These are phyloP conservation scores for Neopestalotiopsis rosae DNA, from an alignment of 2,329 filamentous ascomycete genomes.

Conservation along the genomic window DNA sequence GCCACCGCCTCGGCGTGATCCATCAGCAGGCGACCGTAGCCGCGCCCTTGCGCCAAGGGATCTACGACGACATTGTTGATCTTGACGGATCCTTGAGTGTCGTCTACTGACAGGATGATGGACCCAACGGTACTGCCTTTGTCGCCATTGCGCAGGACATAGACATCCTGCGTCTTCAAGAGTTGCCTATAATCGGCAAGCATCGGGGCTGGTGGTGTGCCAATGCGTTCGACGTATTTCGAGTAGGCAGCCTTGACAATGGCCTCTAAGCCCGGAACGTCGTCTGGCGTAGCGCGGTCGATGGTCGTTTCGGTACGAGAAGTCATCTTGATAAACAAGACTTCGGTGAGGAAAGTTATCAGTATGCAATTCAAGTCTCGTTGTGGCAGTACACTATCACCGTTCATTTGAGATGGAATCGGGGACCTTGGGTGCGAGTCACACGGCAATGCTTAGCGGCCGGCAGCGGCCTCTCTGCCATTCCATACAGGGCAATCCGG, in stretches of 20 bases:
- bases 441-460: no score
- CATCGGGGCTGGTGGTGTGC: slow-evolving; percentile 43
- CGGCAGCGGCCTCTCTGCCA: no score
- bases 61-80: slow-evolving; percentile 31
- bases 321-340: not conserved
- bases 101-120: slow-evolving; percentile 28
- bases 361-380: not conserved
- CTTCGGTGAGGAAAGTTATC: not conserved
- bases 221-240: slow-evolving; percentile 22
- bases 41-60: slow-evolving; percentile 24
- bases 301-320: not conserved
- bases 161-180: slow-evolving; percentile 26
- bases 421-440: no score
- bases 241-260: slow-evolving; percentile 18
- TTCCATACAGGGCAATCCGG: no score
- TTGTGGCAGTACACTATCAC: not conserved
- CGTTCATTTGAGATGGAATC: no score
- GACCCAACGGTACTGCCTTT: slow-evolving; percentile 32
- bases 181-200: slow-evolving; percentile 36
- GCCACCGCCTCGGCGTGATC: slow-evolving; percentile 24
- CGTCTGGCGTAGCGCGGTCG: not conserved
- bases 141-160: slow-evolving; percentile 3
- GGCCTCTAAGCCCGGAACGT: not conserved
- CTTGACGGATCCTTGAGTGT: slow-evolving; percentile 19
- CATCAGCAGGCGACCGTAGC: slow-evolving; percentile 30